Base-by-base conservation (phyloP, 306 rosid genomes). In the Dalbergia cultrata region DNA sequence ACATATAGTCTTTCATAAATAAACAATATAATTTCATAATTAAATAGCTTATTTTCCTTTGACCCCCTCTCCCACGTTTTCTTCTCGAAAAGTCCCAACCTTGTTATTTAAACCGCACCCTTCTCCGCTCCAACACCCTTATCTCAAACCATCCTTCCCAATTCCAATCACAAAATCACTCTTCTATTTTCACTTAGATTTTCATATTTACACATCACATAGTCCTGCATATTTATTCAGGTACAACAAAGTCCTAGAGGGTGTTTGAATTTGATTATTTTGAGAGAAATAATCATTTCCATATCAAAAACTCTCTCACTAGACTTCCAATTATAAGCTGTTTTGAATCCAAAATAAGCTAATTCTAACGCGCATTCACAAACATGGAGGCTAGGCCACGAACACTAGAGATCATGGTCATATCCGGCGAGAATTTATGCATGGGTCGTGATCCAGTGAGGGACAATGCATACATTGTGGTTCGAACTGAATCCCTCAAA, bases 331-430 rank as follows among this genome's bases (percentile, higher is more conserved):
- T 22, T 26, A 26, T 26, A 26, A 26, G 31, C 31, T 1, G 31
- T 26, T 26, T 26, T 26, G 31, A 26, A 26, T 26, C 31, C 31
- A 26, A 26, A 26, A 3, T 1, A 26, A 26, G 31, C 31, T 47
- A 11, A 4, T 47, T 47, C 5, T 8, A 47, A 10, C 16, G 5
- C 4, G 10, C 53, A 10, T 11, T 26, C 2, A 47, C 53, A 47
- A 47, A 10, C 8, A 26, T 70, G 75, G 26, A 31, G 18, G 75
- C 31, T 26, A 69, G 1, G 41, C 68, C 83, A 3, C 14, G 85
- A 13, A 77, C 72, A 12, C 11, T 90, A 8, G 88, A 89, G 72
- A 47, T 89, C 72, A 89, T 85, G 0, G 82, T 89, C 9, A 66
- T 87, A n/a, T 85, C 91, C 0, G 84, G 78, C 4, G 89, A 89